Conservation (phyloP, 805 yeast species). For the Cyberlindnera veronae region DNA sequence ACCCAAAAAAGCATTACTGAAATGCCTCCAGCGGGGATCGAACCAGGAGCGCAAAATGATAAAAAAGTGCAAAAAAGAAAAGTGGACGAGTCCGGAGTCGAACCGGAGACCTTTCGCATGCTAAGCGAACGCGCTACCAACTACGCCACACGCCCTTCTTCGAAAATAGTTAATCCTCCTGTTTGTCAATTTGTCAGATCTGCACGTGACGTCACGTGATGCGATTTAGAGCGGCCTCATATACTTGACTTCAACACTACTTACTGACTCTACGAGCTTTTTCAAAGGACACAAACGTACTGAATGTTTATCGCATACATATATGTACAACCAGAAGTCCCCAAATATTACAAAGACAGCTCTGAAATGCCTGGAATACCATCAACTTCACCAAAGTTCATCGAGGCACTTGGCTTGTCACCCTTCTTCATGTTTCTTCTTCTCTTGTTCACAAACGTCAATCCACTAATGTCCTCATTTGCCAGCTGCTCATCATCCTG, state of each 20-base stretch:
- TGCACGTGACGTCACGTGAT: too few relatives aligned
- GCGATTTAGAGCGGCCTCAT: too few relatives aligned
- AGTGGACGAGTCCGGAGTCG: slow-evolving; percentile 74
- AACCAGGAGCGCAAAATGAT: too few relatives aligned
- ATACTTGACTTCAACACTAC: too few relatives aligned
- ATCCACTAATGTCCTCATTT: slow-evolving; percentile 42
- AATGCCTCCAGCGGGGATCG: too few relatives aligned
- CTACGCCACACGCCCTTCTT: slow-evolving; percentile 72
- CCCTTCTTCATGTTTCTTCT: slow-evolving; percentile 30
- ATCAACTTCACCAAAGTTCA: slow-evolving; percentile 24
- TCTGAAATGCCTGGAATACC: slow-evolving; percentile 23
- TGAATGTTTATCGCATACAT: too few relatives aligned
- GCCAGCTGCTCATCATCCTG: slow-evolving; percentile 45
- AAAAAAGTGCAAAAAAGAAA: slow-evolving; percentile 33
- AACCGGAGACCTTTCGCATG: slow-evolving; percentile 79
- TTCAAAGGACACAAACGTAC: too few relatives aligned
- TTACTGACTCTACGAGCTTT: too few relatives aligned
- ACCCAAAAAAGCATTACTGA: too few relatives aligned
- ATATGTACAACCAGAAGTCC: too few relatives aligned
- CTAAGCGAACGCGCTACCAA: slow-evolving; percentile 81
- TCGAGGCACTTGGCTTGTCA: slow-evolving; percentile 9
- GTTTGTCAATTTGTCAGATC: too few relatives aligned
- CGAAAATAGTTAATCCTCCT: too few relatives aligned
- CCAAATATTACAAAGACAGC: slow-evolving; percentile 11
- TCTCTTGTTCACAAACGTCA: slow-evolving; percentile 51